Percentiles rank a stretch among this genome's conserved stretches.
Evolutionary conservation across 768 basidiomycete species (phyloP).

Genomic region (Myochromella boudieri): DNA sequence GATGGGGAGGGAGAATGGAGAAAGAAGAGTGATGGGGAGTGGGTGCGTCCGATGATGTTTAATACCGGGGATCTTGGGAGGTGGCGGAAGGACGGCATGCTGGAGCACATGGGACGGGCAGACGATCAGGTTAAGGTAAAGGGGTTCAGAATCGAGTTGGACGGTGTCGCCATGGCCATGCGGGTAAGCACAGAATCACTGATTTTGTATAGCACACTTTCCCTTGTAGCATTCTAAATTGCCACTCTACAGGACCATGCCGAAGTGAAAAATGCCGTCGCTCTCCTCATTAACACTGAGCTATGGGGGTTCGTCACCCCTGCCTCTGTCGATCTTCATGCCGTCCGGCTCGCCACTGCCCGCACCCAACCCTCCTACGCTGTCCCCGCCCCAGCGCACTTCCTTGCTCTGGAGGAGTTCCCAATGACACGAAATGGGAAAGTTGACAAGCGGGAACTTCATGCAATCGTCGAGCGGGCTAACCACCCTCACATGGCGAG

Average conservation of each 20-base stretch:
- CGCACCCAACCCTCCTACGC: constrained; percentile 58
- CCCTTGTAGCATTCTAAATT: too few species aligned
- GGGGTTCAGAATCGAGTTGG: constrained; percentile 66
- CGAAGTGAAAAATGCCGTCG: constrained; percentile 15
- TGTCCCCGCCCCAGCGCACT: constrained; percentile 50
- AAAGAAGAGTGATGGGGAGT: constrained; percentile 9
- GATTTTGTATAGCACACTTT: not conserved
- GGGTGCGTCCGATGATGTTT: constrained; percentile 50
- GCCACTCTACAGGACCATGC: constrained; percentile 1
- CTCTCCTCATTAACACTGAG: constrained; percentile 19
- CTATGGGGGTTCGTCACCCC: constrained; percentile 23
- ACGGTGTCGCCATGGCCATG: constrained; percentile 61
- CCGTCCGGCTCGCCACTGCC: constrained; percentile 18
- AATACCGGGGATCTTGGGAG: constrained; percentile 63
- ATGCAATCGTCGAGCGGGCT: constrained; percentile 12
- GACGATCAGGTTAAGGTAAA: constrained; percentile 69
- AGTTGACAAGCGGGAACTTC: constrained; percentile 46
- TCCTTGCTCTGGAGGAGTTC: constrained; percentile 42
- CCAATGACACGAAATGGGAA: constrained; percentile 57
- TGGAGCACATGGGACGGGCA: constrained; percentile 58
- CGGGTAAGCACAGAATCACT: constrained; percentile 34
- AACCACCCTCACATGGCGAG: not conserved
- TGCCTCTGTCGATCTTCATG: constrained; percentile 10
- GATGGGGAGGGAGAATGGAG: constrained; percentile 31
- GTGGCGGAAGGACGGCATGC: constrained; percentile 50